phyloP scores from a whole-genome alignment of 495 filamentous ascomycete genomes.

The Hypomontagnella submonticulosa region DNA sequence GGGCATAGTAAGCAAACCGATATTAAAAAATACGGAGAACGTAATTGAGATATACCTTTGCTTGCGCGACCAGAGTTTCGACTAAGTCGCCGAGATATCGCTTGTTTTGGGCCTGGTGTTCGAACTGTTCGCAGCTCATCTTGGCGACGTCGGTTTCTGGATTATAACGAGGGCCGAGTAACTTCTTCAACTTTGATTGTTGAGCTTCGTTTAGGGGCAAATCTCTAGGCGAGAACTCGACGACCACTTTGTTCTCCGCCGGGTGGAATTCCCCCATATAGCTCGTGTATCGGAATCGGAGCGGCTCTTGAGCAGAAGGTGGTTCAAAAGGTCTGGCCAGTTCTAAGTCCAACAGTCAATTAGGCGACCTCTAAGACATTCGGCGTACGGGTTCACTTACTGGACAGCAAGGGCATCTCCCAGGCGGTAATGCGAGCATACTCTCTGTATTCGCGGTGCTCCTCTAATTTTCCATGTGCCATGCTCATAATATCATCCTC shows the following conservation, averaged over 20 bases:
- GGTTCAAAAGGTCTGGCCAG: conserved; percentile 83
- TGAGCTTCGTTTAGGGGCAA: conserved; percentile 72
- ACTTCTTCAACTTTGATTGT: conserved; percentile 83
- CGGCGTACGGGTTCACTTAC: conserved; percentile 62
- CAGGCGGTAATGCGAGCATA: conserved; percentile 89
- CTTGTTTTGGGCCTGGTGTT: conserved; percentile 93
- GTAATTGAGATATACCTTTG: conserved; percentile 64
- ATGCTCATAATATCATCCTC: conserved; percentile 85
- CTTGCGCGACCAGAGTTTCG: conserved; percentile 75
- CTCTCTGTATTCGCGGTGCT: conserved; percentile 88
- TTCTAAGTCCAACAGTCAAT: conserved; percentile 63
- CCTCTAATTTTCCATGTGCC: conserved; percentile 87
- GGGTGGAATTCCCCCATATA: conserved; percentile 96
- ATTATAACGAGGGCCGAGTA: conserved; percentile 90
- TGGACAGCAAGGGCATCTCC: conserved; percentile 92
- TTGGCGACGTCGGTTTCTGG: conserved; percentile 83
- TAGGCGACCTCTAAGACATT: conserved; percentile 10
- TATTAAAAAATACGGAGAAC: neutral
- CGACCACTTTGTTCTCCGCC: conserved; percentile 89
- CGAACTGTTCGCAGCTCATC: conserved; percentile 91
- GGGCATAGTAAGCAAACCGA: conserved; percentile 20
- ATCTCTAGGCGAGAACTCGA: conserved; percentile 83
- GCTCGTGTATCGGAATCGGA: conserved; percentile 96
- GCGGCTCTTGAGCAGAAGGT: conserved; percentile 69
- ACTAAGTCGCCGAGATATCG: conserved; percentile 86